Evolutionary conservation across 495 filamentous ascomycete species (phyloP), one percentile per base, ranked within the genome.

Genomic region (Aspergillus bridgeri): DNA sequence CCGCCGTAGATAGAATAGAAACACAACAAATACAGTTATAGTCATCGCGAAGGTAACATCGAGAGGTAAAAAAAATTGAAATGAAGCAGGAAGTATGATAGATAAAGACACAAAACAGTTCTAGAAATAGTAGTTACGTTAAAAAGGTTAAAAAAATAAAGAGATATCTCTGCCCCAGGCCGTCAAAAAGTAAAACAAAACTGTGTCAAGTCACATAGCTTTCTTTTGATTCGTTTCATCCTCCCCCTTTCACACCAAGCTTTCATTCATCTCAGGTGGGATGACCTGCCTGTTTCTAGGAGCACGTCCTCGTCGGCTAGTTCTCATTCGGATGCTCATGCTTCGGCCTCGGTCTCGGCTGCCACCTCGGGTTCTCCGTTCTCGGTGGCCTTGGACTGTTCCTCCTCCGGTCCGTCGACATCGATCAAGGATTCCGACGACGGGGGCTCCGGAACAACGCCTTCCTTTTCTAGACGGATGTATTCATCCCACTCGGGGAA

Each of bases 401-500:
- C 64, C 58, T 59, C 74, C 24, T 72, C 67, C 6, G 73, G 72
- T 13, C 60, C 74, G 38, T 79, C 68, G 38, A 81, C 70, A 55
- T 82, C 80, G 49, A 79, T 82, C 54, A 80, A 65, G 47, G 79
- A 79, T 23, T 75, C 68, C 52, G 72, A 74, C 8, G 73, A 75
- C 6, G 74, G 64, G 3, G 74, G 74, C 44, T 74, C 71, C n/a
- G 71, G 65, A 6, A 62, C 66, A 18, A 58, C 61, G 0, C 86
- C 85, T 62, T 91, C 86, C 62, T 80, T 85, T 77, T 97, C 94
- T 50, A 96, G 64, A 64, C 76, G 81, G 62, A 97, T 67, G 76
- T 88, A 96, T 70, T 93, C 90, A 0, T 94, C 89, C 93, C 92
- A 98, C 63, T 96, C 91, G 0, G 93, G 92, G 76, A 97, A 98